phyloP scores from a whole-genome alignment of 129 eudicot species.

The Cynara cardunculus region DNA sequence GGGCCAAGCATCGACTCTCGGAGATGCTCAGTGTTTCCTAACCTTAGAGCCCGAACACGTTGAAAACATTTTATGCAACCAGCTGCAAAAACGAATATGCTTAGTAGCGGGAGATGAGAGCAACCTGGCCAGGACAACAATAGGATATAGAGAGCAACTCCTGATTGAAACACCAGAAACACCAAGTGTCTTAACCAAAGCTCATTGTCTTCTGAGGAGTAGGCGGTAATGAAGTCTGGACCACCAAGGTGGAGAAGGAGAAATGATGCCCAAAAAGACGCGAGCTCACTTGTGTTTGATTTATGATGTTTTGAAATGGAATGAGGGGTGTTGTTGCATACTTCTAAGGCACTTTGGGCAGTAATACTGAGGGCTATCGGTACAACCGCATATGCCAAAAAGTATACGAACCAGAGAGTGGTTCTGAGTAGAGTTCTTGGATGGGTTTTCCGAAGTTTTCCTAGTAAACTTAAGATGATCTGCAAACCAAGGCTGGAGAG shows the following conservation, averaged over 20 bases:
- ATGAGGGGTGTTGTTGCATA: neutral
- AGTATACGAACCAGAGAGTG: constrained; percentile 38
- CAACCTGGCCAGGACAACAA: constrained; percentile 13
- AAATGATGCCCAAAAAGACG: constrained; percentile 57
- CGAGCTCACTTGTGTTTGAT: constrained; percentile 16
- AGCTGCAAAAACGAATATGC: constrained; percentile 3
- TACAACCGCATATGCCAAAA: constrained; percentile 35
- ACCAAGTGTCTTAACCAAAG: constrained; percentile 41
- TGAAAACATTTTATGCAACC: neutral
- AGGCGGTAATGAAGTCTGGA: constrained; percentile 44
- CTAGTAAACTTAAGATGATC: constrained; percentile 21
- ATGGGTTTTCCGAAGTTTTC: constrained; percentile 27
- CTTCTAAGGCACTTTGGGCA: constrained; percentile 15
- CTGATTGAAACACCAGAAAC: neutral
- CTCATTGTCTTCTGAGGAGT: constrained; percentile 46
- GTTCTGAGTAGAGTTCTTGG: constrained; percentile 19
- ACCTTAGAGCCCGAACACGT: neutral
- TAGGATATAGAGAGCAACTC: neutral
- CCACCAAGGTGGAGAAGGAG: constrained; percentile 50
- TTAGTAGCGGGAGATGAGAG: constrained; percentile 29
- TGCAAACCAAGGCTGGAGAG: constrained; percentile 32
- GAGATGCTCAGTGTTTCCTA: constrained; percentile 29
- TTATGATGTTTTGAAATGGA: neutral
- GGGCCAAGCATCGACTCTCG: constrained; percentile 28
- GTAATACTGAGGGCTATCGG: constrained; percentile 30